Evolutionary conservation across 2,329 filamentous ascomycete genomes (phyloP).

Genomic region (Lojkania enalia): DNA sequence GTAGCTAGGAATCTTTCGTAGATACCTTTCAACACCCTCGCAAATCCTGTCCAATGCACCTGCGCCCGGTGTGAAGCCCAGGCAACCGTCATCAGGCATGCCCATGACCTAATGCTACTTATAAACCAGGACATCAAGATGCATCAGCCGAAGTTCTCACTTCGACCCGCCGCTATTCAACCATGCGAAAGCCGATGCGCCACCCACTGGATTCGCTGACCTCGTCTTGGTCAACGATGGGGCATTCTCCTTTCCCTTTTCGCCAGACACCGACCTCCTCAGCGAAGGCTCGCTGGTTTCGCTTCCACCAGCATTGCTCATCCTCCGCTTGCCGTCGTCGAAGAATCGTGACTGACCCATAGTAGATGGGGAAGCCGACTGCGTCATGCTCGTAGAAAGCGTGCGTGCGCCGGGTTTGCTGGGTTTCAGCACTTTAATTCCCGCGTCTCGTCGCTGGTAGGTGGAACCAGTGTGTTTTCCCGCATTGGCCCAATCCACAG

Average conservation of each 20-base stretch:
- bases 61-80: no score
- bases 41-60: no score
- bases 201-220: constrained; percentile 80
- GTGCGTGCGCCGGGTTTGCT: constrained; percentile 63
- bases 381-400: constrained; percentile 39
- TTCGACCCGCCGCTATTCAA: constrained; percentile 60
- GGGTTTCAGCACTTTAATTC: constrained; percentile 90
- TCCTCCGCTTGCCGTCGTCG: constrained; percentile 50
- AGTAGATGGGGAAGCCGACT: constrained; percentile 24
- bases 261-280: constrained; percentile 35
- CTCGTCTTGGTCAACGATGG: constrained; percentile 54
- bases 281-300: constrained; percentile 24
- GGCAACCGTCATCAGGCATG: no score
- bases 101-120: no score
- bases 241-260: constrained; percentile 45
- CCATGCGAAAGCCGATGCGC: constrained; percentile 94
- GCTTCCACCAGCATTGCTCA: constrained; percentile 20
- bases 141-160: no score
- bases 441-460: constrained; percentile 70
- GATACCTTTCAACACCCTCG: no score
- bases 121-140: no score
- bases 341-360: constrained; percentile 53
- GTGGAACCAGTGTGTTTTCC: constrained; percentile 60
- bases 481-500: constrained; percentile 60
- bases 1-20: no score